phyloP scores from a whole-genome alignment of 2,329 filamentous ascomycete genomes.

The Xylaria sp. region DNA sequence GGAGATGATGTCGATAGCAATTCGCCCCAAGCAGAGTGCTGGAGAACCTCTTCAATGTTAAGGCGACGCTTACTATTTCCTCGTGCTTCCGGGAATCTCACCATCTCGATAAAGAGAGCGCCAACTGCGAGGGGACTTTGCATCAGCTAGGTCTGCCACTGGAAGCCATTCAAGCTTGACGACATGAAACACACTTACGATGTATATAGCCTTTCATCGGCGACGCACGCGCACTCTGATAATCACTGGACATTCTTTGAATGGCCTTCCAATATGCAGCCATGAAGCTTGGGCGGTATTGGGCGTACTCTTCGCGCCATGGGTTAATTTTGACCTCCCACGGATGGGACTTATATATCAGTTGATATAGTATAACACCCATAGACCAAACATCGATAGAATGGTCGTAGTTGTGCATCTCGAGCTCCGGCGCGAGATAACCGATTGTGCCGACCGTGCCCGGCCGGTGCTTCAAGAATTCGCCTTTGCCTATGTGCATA shows the following conservation, averaged over 20 bases:
- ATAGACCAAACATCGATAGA: not conserved
- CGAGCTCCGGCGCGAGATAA: not conserved
- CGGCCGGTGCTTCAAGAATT: not conserved
- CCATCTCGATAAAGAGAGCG: not conserved
- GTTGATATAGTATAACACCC: not conserved
- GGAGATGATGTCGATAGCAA: too few relatives aligned
- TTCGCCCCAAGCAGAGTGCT: not conserved
- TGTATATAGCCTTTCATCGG: not conserved
- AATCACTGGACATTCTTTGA: not conserved
- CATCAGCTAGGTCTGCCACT: not conserved
- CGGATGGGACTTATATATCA: not conserved
- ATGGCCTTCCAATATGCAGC: not conserved
- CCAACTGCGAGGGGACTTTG: not conserved
- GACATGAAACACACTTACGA: not conserved
- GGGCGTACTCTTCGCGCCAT: not conserved
- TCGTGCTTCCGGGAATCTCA: not conserved
- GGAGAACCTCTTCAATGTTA: not conserved
- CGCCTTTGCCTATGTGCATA: not conserved
- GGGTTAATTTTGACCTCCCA: not conserved
- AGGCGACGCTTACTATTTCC: not conserved
- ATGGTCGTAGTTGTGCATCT: not conserved
- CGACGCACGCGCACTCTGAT: not conserved
- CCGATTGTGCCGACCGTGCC: not conserved
- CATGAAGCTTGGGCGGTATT: too few relatives aligned
- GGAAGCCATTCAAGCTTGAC: not conserved